A percentile compares a stretch with the other conserved stretches of the same genome.
Conservation (phyloP, 805 yeast species). For the Blastobotrys mokoenaii region DNA sequence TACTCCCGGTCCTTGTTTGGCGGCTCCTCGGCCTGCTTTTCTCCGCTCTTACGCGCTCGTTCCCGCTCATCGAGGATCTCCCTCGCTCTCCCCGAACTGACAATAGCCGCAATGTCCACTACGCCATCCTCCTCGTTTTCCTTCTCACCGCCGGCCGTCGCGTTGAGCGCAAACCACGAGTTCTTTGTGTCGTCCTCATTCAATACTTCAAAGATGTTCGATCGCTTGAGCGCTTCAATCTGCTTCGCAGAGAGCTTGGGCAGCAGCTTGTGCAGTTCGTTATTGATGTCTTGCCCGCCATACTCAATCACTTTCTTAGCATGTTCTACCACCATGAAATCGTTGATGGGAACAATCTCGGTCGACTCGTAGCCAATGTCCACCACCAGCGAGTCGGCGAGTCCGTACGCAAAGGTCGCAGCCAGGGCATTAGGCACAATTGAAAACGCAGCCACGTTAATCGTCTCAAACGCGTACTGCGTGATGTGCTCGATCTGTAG, state of each 20-base stretch:
- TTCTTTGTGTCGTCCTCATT: conserved; percentile 50
- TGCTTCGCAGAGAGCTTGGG: conserved; percentile 51
- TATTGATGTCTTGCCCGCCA: conserved; percentile 65
- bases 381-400: conserved; percentile 61
- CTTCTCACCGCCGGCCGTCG: conserved; percentile 38
- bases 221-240: conserved; percentile 65
- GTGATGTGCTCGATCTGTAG: conserved; percentile 59
- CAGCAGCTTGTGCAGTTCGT: conserved; percentile 40
- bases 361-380: conserved; percentile 73
- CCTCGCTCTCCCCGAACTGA: conserved; percentile 65
- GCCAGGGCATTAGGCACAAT: conserved; percentile 61
- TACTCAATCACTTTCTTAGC: conserved; percentile 39
- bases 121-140: conserved; percentile 54
- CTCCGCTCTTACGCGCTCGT: conserved; percentile 34
- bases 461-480: conserved; percentile 63
- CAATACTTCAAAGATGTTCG: conserved; percentile 72
- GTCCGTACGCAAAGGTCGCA: conserved; percentile 57
- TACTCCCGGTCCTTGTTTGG: conserved; percentile 61
- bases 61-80: conserved; percentile 63
- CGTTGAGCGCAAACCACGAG: conserved; percentile 51
- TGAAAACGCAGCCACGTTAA: conserved; percentile 66
- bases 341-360: conserved; percentile 74
- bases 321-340: conserved; percentile 52
- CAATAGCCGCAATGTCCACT: conserved; percentile 83
- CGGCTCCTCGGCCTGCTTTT: conserved; percentile 28